A percentile compares a stretch with the other conserved stretches of the same genome.
Conservation (phyloP, 768 basidiomycete species). For the Lentinula boryana region DNA sequence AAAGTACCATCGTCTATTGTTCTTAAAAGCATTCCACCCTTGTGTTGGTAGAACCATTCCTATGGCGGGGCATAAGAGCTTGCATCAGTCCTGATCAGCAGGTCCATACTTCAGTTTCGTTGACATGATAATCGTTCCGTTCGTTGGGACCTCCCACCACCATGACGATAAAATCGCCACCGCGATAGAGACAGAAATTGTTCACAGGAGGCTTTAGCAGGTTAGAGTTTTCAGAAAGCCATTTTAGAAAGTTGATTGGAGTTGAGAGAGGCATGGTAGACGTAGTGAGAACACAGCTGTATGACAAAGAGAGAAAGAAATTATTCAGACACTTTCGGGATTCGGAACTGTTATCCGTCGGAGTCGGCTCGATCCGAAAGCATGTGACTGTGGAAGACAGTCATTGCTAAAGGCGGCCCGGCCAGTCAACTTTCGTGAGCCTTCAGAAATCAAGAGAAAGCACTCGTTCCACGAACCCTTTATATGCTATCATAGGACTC, state of each 20-base stretch:
- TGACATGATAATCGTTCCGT: constrained; percentile 90
- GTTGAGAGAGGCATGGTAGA: constrained; percentile 62
- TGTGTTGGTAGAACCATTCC: constrained; percentile 99
- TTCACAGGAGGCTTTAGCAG: constrained; percentile 88
- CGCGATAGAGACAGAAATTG: constrained; percentile 80
- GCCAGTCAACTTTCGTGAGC: no score
- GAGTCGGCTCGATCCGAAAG: background rate
- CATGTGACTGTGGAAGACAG: background rate
- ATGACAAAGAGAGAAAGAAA: no score
- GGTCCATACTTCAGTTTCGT: constrained; percentile 75
- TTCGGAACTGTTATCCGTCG: background rate
- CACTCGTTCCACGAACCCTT: no score
- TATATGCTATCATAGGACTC: background rate
- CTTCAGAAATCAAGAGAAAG: no score
- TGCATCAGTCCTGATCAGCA: no score
- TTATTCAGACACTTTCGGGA: no score
- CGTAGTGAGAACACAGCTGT: no score
- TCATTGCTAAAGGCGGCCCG: no score
- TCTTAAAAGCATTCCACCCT: constrained; percentile 87
- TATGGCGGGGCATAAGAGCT: constrained; percentile 17
- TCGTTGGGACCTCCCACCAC: constrained; percentile 94
- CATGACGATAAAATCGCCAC: constrained; percentile 91
- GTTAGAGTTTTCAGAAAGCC: constrained; percentile 79
- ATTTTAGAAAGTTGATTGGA: constrained; percentile 85
- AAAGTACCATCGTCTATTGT: constrained; percentile 78